Base-by-base conservation (phyloP, 352 stramenopile genomes). In the Pythium sukuiense region DNA sequence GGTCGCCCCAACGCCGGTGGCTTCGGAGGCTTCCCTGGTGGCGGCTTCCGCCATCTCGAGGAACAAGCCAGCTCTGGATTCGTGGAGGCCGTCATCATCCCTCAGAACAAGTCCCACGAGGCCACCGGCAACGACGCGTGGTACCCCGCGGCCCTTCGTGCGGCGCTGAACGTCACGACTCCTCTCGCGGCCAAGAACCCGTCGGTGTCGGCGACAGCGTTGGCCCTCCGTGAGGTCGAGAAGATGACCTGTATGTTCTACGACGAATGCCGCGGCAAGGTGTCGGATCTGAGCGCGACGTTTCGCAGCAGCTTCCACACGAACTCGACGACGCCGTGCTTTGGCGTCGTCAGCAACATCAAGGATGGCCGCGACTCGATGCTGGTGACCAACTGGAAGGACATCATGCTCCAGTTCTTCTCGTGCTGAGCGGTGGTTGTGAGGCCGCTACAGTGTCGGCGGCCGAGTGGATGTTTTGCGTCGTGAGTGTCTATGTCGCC, bases 221-320 rank as follows among this genome's bases (percentile, higher is more conserved):
- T 77, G 32, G 81, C 80, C 8, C 75, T 95, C 18, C 60, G 80
- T 18, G 86, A 94, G 55, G 83, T 95, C 33, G 83, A 94, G 67
- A 93, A 92, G 75, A 96, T 96, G 88, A 93, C 87, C 9, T 96
- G 88, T 55, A 73, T 96, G 46, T 94, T 94, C 59, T 93, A 92
- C 61, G 76, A 95, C 59, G 84, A 95, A 62, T 96, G 88, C 59
- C 86, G 83, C 41, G 86, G 79, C 48, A 77, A 77, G 13, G 85
- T 96, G 41, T 67, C 65, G 18, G 81, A 92, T 64, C 90, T 83
- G 58, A 92, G 71, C 46, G 59, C 79, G 39, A 52, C 67, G 49
- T 95, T 96, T 57, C 80, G 77, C 16, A 69, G 72, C 35, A 92
- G 80, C 56, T 96, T 96, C 61, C 74, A 89, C 59, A 63, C 65